Conservation (phyloP, 1,284 basidiomycete species). For the Boletus hoseneyae region DNA sequence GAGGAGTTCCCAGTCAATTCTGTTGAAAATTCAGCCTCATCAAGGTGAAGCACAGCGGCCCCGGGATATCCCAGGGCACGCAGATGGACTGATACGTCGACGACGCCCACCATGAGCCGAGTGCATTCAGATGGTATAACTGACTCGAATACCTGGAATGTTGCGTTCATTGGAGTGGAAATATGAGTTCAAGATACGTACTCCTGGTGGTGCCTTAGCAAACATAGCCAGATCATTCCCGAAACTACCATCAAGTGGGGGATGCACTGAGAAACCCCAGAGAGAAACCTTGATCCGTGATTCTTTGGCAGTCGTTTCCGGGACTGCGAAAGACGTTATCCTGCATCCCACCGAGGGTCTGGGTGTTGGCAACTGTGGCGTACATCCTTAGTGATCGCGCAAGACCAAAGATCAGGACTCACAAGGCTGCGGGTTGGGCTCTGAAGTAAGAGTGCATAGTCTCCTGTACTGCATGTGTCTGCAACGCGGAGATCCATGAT, state of each 20-base stretch:
- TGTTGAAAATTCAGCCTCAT: constrained; percentile 63
- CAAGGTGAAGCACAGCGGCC: constrained; percentile 64
- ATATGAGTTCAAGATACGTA: constrained; percentile 38
- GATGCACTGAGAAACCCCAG: constrained; percentile 62
- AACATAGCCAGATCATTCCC: constrained; percentile 64
- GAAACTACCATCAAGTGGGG: constrained; percentile 66
- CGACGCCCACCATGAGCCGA: constrained; percentile 58
- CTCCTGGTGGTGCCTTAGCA: constrained; percentile 84
- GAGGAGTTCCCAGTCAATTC: constrained; percentile 67
- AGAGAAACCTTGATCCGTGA: constrained; percentile 68
- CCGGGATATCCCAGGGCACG: constrained; percentile 62
- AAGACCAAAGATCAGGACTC: constrained; percentile 8
- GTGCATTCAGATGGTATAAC: constrained; percentile 92
- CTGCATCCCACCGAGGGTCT: constrained; percentile 61
- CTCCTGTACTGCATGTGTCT: constrained; percentile 40
- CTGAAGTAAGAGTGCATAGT: constrained; percentile 44
- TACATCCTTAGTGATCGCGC: constrained; percentile 1
- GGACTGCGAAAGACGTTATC: constrained; percentile 64
- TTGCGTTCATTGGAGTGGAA: not conserved
- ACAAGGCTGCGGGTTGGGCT: constrained; percentile 57
- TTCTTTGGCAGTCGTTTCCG: constrained; percentile 74
- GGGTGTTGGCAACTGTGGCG: constrained; percentile 40
- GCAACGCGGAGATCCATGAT: constrained; percentile 60
- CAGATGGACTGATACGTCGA: constrained; percentile 66
- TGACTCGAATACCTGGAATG: constrained; percentile 78